These are phyloP conservation scores for Salvia hispanica DNA, from an alignment of 257 asterid species.

Conservation along the genomic window DNA sequence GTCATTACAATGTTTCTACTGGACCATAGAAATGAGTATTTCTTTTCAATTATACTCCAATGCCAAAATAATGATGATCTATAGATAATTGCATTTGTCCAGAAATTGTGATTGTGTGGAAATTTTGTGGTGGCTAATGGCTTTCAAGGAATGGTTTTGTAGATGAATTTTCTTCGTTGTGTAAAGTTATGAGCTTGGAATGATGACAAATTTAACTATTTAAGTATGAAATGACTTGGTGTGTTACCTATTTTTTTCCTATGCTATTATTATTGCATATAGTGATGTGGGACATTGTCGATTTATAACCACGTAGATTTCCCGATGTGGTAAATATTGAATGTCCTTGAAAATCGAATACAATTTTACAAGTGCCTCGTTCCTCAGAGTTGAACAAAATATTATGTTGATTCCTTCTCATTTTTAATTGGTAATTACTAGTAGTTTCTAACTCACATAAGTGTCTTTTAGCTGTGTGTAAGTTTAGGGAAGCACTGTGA, in stretches of 20 bases:
- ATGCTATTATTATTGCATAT: neutral
- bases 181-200: neutral
- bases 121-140: neutral
- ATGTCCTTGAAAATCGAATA: neutral
- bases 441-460: neutral
- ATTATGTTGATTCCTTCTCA: neutral
- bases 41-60: conserved; percentile 19
- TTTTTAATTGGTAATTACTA: neutral
- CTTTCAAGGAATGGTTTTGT: neutral
- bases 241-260: neutral
- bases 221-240: neutral
- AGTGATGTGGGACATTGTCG: neutral
- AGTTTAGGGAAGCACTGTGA: neutral
- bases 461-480: neutral
- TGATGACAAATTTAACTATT: neutral
- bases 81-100: neutral
- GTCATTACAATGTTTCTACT: conserved; percentile 33
- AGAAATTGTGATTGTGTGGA: neutral
- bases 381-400: neutral
- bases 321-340: neutral
- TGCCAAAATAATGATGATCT: neutral
- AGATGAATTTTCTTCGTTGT: neutral
- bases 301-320: neutral
- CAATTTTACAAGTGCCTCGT: neutral
- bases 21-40: conserved; percentile 20